Evolutionary conservation across 176 grass and related monocot species (phyloP), one percentile per base, ranked within the genome.

Genomic region (Areca catechu): DNA sequence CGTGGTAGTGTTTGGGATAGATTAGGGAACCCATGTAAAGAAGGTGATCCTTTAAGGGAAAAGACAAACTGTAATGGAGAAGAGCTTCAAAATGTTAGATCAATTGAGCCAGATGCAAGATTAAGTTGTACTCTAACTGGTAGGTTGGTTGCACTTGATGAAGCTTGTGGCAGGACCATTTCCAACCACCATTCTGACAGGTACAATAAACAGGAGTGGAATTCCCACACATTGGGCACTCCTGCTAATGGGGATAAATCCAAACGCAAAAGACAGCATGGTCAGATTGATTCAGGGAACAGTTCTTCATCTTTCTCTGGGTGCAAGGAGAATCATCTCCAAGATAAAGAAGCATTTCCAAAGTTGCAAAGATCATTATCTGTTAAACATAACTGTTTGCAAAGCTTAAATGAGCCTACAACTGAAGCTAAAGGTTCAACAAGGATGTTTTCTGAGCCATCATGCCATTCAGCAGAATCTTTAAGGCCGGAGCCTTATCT

Each of bases 1-100:
- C 85, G 65, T 57, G 60, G 76, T 72, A 86, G 77, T 77, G 85
- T 89, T 53, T 89, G 80, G 80, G 85, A 89, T 61, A 89, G 85
- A 70, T 76, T 89, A 50, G 76, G 85, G 20, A 83, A 89, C 28
- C 85, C 76, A 2, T 48, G 60, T 16, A 22, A 21, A 58, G 72
- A 76, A 57, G 64, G 66, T 71, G 19, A 20, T 37, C 30, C 21
- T 65, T 50, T 77, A 70, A 67, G 16, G 54, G 51, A 56, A 54
- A 37, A 22, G 20, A 19, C 37, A 55, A 67, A 55, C n/a, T 10
- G 20, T 43, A 18, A 67, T 43, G 16, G 20, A 16, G 51, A 67
- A 63, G 20, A 77, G 19, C 62, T 51, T 60, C 82, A 82, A 77
- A 71, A 74, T 61, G 16, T 54, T 53, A 79, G 71, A 55, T 70